These are phyloP conservation scores for Lagerstroemia fauriei DNA, from an alignment of 441 rosid genomes.

Conservation along the genomic window DNA sequence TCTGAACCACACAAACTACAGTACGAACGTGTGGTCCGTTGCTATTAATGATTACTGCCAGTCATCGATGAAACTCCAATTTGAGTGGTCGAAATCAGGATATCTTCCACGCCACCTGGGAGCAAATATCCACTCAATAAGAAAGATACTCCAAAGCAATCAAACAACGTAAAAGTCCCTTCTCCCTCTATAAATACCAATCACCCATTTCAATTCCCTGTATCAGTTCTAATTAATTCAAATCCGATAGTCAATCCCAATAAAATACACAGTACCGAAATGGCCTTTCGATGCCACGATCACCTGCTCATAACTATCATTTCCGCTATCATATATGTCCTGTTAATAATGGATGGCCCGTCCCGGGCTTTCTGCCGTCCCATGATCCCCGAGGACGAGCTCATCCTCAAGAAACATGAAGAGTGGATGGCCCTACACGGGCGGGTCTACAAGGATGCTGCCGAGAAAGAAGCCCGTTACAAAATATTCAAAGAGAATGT, in stretches of 20 bases:
- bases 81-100: constrained; percentile 21
- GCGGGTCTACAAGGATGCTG: constrained; percentile 8
- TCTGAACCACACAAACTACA: not conserved
- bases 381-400: constrained; percentile 7
- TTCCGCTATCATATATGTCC: not conserved
- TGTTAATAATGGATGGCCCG: not conserved
- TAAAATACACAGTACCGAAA: no score
- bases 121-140: constrained; percentile 3
- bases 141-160: not conserved
- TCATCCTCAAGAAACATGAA: constrained; percentile 10
- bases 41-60: not conserved
- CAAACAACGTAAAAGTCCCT: not conserved
- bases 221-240: not conserved
- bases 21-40: not conserved
- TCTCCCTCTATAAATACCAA: constrained; percentile 18
- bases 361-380: constrained; percentile 1
- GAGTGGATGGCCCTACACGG: constrained; percentile 25
- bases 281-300: not conserved
- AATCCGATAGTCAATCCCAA: not conserved
- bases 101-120: constrained; percentile 11
- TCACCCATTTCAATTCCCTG: not conserved
- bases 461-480: constrained; percentile 20
- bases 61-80: constrained; percentile 15
- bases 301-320: not conserved
- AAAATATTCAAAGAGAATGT: constrained; percentile 28